A percentile compares a stretch with the other conserved stretches of the same genome.
Conservation (phyloP, 768 basidiomycete genomes). For the Obba rivulosa region DNA sequence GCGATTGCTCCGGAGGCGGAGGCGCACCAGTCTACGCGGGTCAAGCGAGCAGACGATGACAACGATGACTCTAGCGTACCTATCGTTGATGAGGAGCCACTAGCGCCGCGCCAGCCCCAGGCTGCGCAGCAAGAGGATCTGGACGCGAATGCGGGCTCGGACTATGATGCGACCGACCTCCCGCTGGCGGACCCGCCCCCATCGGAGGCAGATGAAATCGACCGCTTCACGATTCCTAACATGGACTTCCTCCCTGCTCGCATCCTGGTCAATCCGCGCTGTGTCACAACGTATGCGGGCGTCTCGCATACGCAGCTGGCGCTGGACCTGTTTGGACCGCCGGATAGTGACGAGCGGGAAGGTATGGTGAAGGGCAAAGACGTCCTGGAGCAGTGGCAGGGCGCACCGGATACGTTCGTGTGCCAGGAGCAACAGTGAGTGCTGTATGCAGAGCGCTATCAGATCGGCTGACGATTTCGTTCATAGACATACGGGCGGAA, state of each 20-base stretch:
- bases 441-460: not conserved
- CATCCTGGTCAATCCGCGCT: constrained; percentile 93
- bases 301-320: constrained; percentile 95
- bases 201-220: constrained; percentile 26
- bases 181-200: constrained; percentile 26
- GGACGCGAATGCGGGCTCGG: constrained; percentile 81
- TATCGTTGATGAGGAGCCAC: constrained; percentile 10
- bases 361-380: constrained; percentile 58
- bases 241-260: constrained; percentile 83
- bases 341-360: constrained; percentile 34
- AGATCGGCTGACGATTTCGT: constrained; percentile 1
- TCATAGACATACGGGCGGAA: constrained; percentile 76
- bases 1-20: constrained; percentile 39
- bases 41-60: not conserved
- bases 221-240: constrained; percentile 70
- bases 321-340: constrained; percentile 82
- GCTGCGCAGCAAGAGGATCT: constrained; percentile 37
- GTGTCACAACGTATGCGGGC: constrained; percentile 96
- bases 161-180: constrained; percentile 66
- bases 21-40: constrained; percentile 10
- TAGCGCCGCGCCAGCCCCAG: constrained; percentile 25
- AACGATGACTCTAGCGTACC: not conserved
- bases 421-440: constrained; percentile 89
- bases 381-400: constrained; percentile 90
- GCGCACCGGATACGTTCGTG: constrained; percentile 95